Percentiles rank a stretch among this genome's conserved stretches.
phyloP scores from a whole-genome alignment of 129 eudicot genomes.

The Chrysanthemum lavandulifolium region DNA sequence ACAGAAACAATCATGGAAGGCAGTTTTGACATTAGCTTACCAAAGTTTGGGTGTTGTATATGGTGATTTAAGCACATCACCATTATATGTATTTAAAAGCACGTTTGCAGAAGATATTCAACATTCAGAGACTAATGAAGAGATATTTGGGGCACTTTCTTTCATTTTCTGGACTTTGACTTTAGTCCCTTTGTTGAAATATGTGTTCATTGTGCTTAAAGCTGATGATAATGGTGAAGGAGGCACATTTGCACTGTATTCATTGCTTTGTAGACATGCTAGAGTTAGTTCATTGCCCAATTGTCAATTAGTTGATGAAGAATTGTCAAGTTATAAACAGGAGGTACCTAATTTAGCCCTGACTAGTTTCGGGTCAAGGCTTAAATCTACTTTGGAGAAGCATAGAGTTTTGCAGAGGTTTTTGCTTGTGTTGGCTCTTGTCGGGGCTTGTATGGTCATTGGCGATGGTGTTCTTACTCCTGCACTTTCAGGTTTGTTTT shows the following conservation, averaged over 20 bases:
- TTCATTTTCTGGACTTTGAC: constrained; percentile 95
- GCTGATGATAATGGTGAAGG: constrained; percentile 99
- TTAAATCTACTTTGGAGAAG: constrained; percentile 72
- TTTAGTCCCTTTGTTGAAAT: constrained; percentile 76
- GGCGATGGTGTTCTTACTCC: constrained; percentile 96
- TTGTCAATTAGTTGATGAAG: constrained; percentile 83
- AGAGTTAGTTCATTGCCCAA: constrained; percentile 79
- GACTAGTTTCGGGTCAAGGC: constrained; percentile 59
- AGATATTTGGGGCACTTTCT: constrained; percentile 83
- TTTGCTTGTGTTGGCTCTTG: constrained; percentile 77
- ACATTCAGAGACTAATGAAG: constrained; percentile 87
- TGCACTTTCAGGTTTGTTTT: constrained; percentile 71
- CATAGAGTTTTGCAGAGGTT: constrained; percentile 75
- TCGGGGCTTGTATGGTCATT: constrained; percentile 99
- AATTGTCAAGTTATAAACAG: constrained; percentile 68
- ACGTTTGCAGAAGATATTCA: constrained; percentile 92
- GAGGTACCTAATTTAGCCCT: constrained; percentile 41
- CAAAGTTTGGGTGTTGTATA: constrained; percentile 97
- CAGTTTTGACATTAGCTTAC: constrained; percentile 82
- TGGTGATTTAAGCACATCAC: constrained; percentile 97
- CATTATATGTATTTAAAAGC: constrained; percentile 81
- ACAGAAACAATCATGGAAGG: constrained; percentile 88
- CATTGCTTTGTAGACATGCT: constrained; percentile 85
- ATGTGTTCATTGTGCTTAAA: constrained; percentile 82
- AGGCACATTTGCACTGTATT: constrained; percentile 92